phyloP scores from a whole-genome alignment of 495 filamentous ascomycete genomes.

The Saxispiralis lemnorum region DNA sequence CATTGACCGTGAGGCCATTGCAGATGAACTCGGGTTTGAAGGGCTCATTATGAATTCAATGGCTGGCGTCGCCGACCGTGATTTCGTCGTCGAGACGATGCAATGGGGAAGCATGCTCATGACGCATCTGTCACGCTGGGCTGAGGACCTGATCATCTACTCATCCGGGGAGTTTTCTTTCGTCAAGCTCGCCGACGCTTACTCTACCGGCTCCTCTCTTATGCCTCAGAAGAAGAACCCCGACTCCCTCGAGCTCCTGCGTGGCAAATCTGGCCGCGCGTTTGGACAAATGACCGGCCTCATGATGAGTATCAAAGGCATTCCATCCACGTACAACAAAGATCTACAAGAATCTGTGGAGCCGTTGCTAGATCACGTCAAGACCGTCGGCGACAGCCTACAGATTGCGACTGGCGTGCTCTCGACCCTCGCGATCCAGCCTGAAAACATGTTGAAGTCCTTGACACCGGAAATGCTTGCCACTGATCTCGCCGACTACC shows the following conservation, averaged over 20 bases:
- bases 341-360: slow-evolving; percentile 83
- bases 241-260: slow-evolving; percentile 71
- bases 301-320: slow-evolving; percentile 72
- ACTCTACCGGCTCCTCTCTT: slow-evolving; percentile 64
- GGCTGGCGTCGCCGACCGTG: slow-evolving; percentile 66
- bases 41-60: slow-evolving; percentile 69
- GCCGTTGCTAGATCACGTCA: slow-evolving; percentile 72
- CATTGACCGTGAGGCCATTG: slow-evolving; percentile 78
- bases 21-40: slow-evolving; percentile 74
- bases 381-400: slow-evolving; percentile 70
- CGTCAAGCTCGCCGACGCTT: slow-evolving; percentile 67
- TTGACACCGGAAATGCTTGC: slow-evolving; percentile 45
- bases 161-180: slow-evolving; percentile 67
- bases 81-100: slow-evolving; percentile 80
- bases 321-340: slow-evolving; percentile 89
- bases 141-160: slow-evolving; percentile 85
- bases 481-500: slow-evolving; percentile 70
- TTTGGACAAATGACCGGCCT: slow-evolving; percentile 83
- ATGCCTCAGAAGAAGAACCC: slow-evolving; percentile 88
- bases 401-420: slow-evolving; percentile 70
- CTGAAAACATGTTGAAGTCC: slow-evolving; percentile 61
- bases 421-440: slow-evolving; percentile 45
- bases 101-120: slow-evolving; percentile 78
- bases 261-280: slow-evolving; percentile 69
- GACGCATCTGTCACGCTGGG: slow-evolving; percentile 71